Base-by-base conservation (phyloP, 2,329 filamentous ascomycete species). In the Parasarocladium wereldwijsianum region DNA sequence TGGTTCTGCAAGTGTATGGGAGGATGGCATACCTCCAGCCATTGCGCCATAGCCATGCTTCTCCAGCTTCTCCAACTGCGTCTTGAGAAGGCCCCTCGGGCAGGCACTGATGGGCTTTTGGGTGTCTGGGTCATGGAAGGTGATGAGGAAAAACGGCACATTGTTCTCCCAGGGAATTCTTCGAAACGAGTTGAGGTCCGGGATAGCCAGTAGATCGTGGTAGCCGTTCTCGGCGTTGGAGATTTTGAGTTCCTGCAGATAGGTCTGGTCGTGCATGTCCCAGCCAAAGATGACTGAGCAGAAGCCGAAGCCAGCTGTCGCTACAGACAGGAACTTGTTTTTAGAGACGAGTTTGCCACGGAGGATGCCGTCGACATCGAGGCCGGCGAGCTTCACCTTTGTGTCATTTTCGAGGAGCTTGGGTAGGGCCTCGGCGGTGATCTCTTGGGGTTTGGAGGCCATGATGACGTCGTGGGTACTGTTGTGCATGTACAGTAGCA, bases 251-350 rank as follows among this genome's bases (percentile, higher is more conserved):
- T 93, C 85, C 43, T 68, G 73, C 50, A 82, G 76, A 53, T 93
- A 94, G 8, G 83, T 92, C 59, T 74, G 66, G 47, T 94, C 86
- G 54, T 94, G 85, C 83, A 93, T 93, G 55, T 94, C 85, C 86
- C 86, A 93, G 50, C 86, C 85, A 45, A 93, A 93, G 40, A 93
- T 74, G 41, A 93, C 84, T 13, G 81, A 90, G 62, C 86, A 93
- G 63, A 93, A 93, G 32, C 85, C 86, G 43, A 93, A 93, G 30
- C 85, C 86, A 25, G 73, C 67, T 24, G 70, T 55, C n/a, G 76
- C 77, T 31, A 93, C 70, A 17, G 80, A 83, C 21, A 93, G 61
- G 54, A 94, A 93, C 59, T 94, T 93, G 50, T 77, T 79, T 65
- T 93, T 93, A 43, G 83, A 83, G 55, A 93, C 75, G 37, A 93